phyloP scores from a whole-genome alignment of 2,329 filamentous ascomycete species.

The Bimuria novae-zelandiae region DNA sequence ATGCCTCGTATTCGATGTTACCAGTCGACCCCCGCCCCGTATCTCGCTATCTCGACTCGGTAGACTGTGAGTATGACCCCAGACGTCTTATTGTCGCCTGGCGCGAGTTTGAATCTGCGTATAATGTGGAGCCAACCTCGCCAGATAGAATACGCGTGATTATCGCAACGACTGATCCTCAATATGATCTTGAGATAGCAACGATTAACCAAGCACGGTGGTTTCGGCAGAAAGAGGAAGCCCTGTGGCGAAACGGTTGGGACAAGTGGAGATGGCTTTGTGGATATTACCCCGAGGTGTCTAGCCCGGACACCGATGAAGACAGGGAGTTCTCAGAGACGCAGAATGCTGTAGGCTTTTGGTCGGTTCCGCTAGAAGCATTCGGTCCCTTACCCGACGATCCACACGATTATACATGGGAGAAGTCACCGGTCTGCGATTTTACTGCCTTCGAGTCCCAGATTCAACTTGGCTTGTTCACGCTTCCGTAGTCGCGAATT shows the following conservation, averaged over 20 bases:
- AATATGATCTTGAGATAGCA: constrained; percentile 4
- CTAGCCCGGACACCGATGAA: constrained; percentile 7
- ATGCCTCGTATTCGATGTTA: constrained; percentile 8
- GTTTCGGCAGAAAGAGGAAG: constrained; percentile 12
- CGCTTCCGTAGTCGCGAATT: too few relatives aligned
- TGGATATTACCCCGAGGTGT: background rate
- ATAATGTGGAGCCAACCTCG: constrained; percentile 3
- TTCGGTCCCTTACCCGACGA: constrained; percentile 11
- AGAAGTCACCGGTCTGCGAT: constrained; percentile 2
- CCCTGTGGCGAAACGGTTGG: background rate
- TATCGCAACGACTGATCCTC: background rate
- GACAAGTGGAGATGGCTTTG: background rate
- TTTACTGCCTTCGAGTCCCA: constrained; percentile 6
- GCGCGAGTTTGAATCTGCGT: constrained; percentile 13
- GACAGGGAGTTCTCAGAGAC: constrained; percentile 7
- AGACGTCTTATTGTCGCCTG: constrained; percentile 12
- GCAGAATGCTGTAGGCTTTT: constrained; percentile 13
- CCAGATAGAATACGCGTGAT: constrained; percentile 8
- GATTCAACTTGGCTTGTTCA: constrained; percentile 13
- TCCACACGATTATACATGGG: constrained; percentile 4
- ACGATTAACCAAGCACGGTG: constrained; percentile 6
- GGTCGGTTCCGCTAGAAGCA: constrained; percentile 11
- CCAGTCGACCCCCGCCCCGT: constrained; percentile 8
- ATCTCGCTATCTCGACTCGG: constrained; percentile 10
- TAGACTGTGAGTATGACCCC: constrained; percentile 3